A percentile compares a stretch with the other conserved stretches of the same genome.
These are phyloP conservation scores for Neonothopanus nambi DNA, from an alignment of 1,284 basidiomycete species.

Conservation along the genomic window DNA sequence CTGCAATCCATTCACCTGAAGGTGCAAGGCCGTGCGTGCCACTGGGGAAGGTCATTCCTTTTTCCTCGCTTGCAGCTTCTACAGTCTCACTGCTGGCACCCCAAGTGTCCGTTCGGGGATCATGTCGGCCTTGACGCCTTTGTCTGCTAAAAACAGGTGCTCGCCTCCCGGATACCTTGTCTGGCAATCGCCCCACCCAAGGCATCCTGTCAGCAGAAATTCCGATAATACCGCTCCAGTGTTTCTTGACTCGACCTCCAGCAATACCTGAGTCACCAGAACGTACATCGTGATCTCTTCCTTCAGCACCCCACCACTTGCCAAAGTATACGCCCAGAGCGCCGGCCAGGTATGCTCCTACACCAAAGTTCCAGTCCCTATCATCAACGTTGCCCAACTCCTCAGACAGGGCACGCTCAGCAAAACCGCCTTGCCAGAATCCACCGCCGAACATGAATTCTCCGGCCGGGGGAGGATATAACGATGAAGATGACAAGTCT, in stretches of 20 bases:
- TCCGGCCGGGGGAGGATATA: constrained; percentile 28
- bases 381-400: constrained; percentile 45
- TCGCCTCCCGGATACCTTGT: constrained; percentile 33
- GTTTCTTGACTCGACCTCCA: constrained; percentile 43
- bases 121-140: background rate
- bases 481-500: background rate
- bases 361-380: constrained; percentile 38
- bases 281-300: constrained; percentile 10
- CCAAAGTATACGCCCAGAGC: constrained; percentile 50
- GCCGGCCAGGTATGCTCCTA: constrained; percentile 45
- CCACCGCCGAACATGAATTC: constrained; percentile 70
- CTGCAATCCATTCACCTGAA: constrained; percentile 54
- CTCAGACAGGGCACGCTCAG: constrained; percentile 33
- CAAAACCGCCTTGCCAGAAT: constrained; percentile 31
- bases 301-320: constrained; percentile 36
- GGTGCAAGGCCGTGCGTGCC: constrained; percentile 17
- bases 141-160: constrained; percentile 10
- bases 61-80: background rate
- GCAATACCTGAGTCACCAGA: constrained; percentile 24
- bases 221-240: constrained; percentile 65
- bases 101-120: background rate
- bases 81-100: background rate
- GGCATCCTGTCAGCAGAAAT: constrained; percentile 52
- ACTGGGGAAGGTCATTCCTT: no score
- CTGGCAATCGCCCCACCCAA: constrained; percentile 58